Evolutionary conservation across 345 rosid species (phyloP).

Genomic region (Eutrema japonicum): DNA sequence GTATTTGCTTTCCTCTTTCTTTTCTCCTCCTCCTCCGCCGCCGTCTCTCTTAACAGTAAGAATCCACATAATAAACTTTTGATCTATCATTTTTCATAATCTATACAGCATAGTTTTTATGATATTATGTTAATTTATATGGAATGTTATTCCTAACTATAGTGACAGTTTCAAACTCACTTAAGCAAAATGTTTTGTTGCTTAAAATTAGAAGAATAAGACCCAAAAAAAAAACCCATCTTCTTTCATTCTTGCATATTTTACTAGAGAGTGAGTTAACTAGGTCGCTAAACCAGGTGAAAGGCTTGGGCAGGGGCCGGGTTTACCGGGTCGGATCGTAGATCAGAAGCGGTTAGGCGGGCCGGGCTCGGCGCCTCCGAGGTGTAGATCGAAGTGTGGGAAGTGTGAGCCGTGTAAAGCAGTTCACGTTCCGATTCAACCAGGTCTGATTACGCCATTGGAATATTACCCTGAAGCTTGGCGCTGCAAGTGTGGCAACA

Average conservation of each 20-base stretch:
- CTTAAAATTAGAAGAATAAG: background rate
- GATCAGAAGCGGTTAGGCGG: slow-evolving; percentile 53
- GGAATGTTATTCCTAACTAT: background rate
- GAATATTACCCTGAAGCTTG: slow-evolving; percentile 98
- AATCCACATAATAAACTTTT: slow-evolving; percentile 2
- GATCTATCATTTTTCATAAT: background rate
- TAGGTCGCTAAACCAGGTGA: slow-evolving; percentile 35
- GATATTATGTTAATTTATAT: background rate
- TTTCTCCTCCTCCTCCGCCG: background rate
- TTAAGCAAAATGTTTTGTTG: slow-evolving; percentile 1
- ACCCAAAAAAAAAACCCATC: background rate
- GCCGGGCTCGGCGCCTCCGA: slow-evolving; percentile 73
- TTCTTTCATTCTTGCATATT: background rate
- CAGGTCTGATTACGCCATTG: slow-evolving; percentile 54
- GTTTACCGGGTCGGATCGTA: slow-evolving; percentile 32
- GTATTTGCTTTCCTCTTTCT: slow-evolving; percentile 17
- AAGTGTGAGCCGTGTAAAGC: slow-evolving; percentile 73
- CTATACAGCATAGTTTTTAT: background rate
- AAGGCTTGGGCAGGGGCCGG: slow-evolving; percentile 36
- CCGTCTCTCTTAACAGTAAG: slow-evolving; percentile 22
- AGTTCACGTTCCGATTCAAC: slow-evolving; percentile 81
- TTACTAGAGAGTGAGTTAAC: slow-evolving; percentile 4
- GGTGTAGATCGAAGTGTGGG: slow-evolving; percentile 82
- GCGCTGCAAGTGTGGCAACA: slow-evolving; percentile 93
- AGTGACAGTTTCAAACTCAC: background rate